phyloP scores from a whole-genome alignment of 495 filamentous ascomycete genomes.

The Annulohypoxylon moriforme region DNA sequence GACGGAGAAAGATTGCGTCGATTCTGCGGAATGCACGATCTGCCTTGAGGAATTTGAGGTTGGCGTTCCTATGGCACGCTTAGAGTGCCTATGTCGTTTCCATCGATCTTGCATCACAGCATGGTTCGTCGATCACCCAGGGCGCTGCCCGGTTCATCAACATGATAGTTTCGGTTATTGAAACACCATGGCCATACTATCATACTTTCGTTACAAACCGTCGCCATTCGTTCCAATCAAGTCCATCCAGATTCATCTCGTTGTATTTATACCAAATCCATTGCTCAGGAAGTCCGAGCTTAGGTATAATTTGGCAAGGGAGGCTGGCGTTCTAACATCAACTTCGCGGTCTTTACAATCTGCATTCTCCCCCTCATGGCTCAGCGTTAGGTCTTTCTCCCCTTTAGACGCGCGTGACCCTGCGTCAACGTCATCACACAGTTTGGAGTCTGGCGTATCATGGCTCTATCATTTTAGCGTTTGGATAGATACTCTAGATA shows the following conservation, averaged over 20 bases:
- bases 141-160: slow-evolving; percentile 67
- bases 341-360: slow-evolving; percentile 31
- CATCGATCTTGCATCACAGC: slow-evolving; percentile 75
- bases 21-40: slow-evolving; percentile 88
- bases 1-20: slow-evolving; percentile 91
- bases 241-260: background rate
- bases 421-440: slow-evolving; percentile 33
- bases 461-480: slow-evolving; percentile 16
- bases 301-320: slow-evolving; percentile 1
- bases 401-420: slow-evolving; percentile 25
- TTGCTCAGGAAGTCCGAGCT: background rate
- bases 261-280: slow-evolving; percentile 10
- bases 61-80: slow-evolving; percentile 80
- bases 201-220: background rate
- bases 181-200: background rate
- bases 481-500: slow-evolving; percentile 33
- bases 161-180: slow-evolving; percentile 62
- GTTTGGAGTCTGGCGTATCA: slow-evolving; percentile 36
- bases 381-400: slow-evolving; percentile 3
- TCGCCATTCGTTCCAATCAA: background rate
- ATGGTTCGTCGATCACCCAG: slow-evolving; percentile 64
- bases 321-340: slow-evolving; percentile 7
- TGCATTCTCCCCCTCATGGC: slow-evolving; percentile 24
- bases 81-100: slow-evolving; percentile 95
- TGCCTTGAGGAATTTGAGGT: slow-evolving; percentile 96